phyloP scores from a whole-genome alignment of 1,284 basidiomycete genomes.

The Malassezia obtusa region DNA sequence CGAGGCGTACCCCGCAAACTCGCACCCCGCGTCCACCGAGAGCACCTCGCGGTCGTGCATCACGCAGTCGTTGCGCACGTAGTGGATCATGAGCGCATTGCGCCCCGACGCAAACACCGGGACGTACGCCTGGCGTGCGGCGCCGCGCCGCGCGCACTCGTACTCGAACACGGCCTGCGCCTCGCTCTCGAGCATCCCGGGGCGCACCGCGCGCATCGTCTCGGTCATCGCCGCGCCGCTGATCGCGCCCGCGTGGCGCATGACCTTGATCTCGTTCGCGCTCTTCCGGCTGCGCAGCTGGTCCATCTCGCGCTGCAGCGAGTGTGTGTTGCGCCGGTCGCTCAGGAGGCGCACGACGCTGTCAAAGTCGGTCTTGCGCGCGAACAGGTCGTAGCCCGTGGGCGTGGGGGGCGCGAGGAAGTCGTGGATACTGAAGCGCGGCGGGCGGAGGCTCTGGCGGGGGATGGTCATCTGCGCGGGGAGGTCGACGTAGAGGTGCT shows the following conservation, averaged over 20 bases:
- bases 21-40: slow-evolving; percentile 46
- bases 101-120: slow-evolving; percentile 41
- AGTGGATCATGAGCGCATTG: slow-evolving; percentile 40
- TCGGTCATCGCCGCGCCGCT: slow-evolving; percentile 39
- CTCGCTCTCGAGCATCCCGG: slow-evolving; percentile 30
- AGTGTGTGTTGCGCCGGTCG: slow-evolving; percentile 34
- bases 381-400: slow-evolving; percentile 34
- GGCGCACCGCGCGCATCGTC: slow-evolving; percentile 32
- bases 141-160: slow-evolving; percentile 30
- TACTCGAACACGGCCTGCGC: slow-evolving; percentile 42
- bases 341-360: slow-evolving; percentile 33
- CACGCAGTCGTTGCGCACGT: slow-evolving; percentile 37
- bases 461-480: slow-evolving; percentile 30
- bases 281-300: slow-evolving; percentile 33
- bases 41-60: slow-evolving; percentile 28
- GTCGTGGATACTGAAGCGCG: slow-evolving; percentile 29
- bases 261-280: slow-evolving; percentile 37
- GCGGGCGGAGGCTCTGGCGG: slow-evolving; percentile 16
- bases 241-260: slow-evolving; percentile 37
- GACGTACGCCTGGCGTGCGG: slow-evolving; percentile 42
- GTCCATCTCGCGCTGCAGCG: slow-evolving; percentile 34
- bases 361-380: slow-evolving; percentile 43
- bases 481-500: slow-evolving; percentile 42
- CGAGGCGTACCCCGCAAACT: slow-evolving; percentile 73
- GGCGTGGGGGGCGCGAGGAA: slow-evolving; percentile 38